Percentiles rank a stretch among this genome's conserved stretches.
phyloP scores from a whole-genome alignment of 805 yeast genomes.

The Kazachstania africana region DNA sequence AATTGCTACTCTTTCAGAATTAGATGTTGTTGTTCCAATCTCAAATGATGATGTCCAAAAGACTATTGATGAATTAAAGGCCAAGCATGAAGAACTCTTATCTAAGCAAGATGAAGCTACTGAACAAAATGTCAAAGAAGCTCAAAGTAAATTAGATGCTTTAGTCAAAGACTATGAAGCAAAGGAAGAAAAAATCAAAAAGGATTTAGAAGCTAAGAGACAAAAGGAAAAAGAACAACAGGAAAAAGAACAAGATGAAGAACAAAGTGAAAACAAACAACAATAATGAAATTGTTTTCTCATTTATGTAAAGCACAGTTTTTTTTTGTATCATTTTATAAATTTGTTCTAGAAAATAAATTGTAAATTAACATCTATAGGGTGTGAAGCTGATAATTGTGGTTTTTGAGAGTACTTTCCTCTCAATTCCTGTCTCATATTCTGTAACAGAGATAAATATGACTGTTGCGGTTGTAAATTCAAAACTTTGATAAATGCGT shows the following conservation, averaged over 20 bases:
- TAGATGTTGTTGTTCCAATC: constrained; percentile 70
- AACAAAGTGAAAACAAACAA: not conserved
- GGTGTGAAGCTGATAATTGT: constrained; percentile 70
- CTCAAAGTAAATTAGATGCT: constrained; percentile 65
- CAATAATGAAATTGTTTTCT: not conserved
- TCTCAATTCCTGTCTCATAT: constrained; percentile 51
- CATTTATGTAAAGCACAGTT: not conserved
- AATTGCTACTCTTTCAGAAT: constrained; percentile 62
- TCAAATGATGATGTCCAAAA: constrained; percentile 56
- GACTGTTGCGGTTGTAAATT: constrained; percentile 50
- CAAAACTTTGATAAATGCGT: constrained; percentile 60
- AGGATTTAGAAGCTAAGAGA: constrained; percentile 24
- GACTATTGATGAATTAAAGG: constrained; percentile 56
- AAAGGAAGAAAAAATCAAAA: constrained; percentile 31
- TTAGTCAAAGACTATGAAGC: constrained; percentile 42
- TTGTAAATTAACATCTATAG: constrained; percentile 51
- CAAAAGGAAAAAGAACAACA: constrained; percentile 12
- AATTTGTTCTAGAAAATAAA: constrained; percentile 30
- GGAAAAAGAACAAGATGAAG: constrained; percentile 10
- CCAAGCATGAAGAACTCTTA: constrained; percentile 56
- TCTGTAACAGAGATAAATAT: constrained; percentile 56
- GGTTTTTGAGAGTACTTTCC: constrained; percentile 72
- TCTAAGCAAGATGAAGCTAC: constrained; percentile 74
- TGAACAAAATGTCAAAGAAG: constrained; percentile 58
- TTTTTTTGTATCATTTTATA: not conserved